These are phyloP conservation scores for Phragmites australis DNA, from an alignment of 176 grass and related monocot species.

Conservation along the genomic window DNA sequence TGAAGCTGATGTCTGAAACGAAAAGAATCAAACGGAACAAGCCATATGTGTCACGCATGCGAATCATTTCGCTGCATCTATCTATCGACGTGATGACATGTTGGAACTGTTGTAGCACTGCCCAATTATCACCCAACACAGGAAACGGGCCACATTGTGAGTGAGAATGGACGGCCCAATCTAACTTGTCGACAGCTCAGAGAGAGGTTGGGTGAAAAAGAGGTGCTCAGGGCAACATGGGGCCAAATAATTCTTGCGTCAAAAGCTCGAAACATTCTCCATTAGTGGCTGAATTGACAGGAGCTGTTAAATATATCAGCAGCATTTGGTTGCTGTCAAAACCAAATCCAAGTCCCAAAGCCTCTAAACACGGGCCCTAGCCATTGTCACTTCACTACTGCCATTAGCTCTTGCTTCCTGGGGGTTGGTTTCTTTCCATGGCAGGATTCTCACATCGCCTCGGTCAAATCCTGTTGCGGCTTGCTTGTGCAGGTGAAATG, in stretches of 20 bases:
- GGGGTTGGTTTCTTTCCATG: constrained; percentile 38
- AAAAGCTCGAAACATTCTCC: constrained; percentile 42
- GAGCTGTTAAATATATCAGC: constrained; percentile 20
- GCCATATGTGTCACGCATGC: constrained; percentile 14
- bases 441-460: constrained; percentile 26
- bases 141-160: constrained; percentile 28
- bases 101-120: not conserved
- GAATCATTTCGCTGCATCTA: constrained; percentile 44
- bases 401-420: constrained; percentile 47
- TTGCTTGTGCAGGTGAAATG: constrained; percentile 25
- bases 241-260: not conserved
- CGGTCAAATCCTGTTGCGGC: constrained; percentile 42
- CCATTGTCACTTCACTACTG: constrained; percentile 24
- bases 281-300: constrained; percentile 30
- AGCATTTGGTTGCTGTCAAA: constrained; percentile 22
- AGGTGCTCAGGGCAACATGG: not conserved
- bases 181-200: constrained; percentile 26
- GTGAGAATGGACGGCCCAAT: constrained; percentile 33
- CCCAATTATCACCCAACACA: constrained; percentile 11
- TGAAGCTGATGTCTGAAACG: constrained; percentile 29
- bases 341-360: constrained; percentile 45
- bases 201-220: not conserved
- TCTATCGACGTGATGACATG: constrained; percentile 4
- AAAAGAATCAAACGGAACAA: constrained; percentile 25
- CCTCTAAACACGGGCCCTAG: not conserved